Evolutionary conservation across 306 rosid genomes (phyloP).

Genomic region (Cicer bijugum): DNA sequence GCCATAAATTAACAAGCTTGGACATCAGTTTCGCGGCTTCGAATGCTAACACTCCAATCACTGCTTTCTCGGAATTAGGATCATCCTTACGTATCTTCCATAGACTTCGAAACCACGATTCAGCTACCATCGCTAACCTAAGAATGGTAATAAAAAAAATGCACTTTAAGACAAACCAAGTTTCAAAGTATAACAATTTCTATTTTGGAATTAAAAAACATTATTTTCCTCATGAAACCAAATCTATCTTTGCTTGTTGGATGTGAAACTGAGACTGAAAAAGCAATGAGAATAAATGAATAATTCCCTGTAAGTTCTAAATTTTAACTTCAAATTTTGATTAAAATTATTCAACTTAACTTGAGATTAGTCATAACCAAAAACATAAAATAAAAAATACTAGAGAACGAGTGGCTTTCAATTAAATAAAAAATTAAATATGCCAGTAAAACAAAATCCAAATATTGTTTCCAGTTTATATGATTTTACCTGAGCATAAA

Average conservation of each 20-base stretch:
- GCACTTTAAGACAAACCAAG: conserved; percentile 44
- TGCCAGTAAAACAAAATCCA: neutral
- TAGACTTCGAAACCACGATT: conserved; percentile 82
- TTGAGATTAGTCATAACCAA: neutral
- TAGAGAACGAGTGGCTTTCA: neutral
- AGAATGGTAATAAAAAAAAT: conserved; percentile 36
- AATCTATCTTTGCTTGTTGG: neutral
- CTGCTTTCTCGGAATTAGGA: conserved; percentile 60
- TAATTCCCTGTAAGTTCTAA: conserved; percentile 6
- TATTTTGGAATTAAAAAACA: conserved; percentile 17
- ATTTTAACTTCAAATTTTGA: conserved; percentile 21
- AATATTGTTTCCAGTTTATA: neutral
- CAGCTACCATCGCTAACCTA: conserved; percentile 71
- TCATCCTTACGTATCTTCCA: conserved; percentile 81
- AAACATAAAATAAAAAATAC: neutral
- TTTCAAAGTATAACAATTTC: conserved; percentile 12
- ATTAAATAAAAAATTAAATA: neutral
- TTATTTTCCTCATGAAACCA: conserved; percentile 11
- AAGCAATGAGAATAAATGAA: neutral
- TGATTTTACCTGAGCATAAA: conserved; percentile 8
- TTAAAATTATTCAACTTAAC: conserved; percentile 14
- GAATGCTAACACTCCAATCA: conserved; percentile 87
- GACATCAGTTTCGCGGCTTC: conserved; percentile 97
- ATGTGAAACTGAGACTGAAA: neutral
- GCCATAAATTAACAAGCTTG: conserved; percentile 89